These are phyloP conservation scores for Boletus huronensis DNA, from an alignment of 768 basidiomycete species.

Conservation along the genomic window DNA sequence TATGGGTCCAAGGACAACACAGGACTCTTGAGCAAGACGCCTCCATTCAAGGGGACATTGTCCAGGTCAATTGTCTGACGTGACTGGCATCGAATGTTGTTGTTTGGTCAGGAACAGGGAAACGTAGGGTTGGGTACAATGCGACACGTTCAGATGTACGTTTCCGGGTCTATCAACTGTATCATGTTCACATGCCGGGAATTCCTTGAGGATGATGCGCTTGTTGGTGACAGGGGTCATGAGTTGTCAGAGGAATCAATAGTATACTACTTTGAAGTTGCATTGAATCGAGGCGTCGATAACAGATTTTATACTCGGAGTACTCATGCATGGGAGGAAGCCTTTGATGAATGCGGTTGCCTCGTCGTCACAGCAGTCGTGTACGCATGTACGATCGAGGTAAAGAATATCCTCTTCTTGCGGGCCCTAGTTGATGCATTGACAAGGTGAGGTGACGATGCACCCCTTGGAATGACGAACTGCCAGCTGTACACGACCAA, in stretches of 20 bases:
- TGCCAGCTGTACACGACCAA: no score
- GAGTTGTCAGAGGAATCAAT: neutral
- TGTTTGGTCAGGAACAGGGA: slow-evolving; percentile 38
- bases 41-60: slow-evolving; percentile 41
- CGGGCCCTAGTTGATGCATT: no score
- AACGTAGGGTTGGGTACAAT: neutral
- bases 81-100: slow-evolving; percentile 41
- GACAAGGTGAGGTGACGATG: no score
- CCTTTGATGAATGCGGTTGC: neutral
- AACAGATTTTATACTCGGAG: neutral
- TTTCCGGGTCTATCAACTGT: no score
- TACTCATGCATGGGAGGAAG: neutral
- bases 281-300: neutral
- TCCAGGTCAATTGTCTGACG: slow-evolving; percentile 51
- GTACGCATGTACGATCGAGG: neutral
- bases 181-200: slow-evolving; percentile 7
- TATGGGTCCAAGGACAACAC: slow-evolving; percentile 47
- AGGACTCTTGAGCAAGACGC: slow-evolving; percentile 49
- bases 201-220: slow-evolving; percentile 36
- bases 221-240: slow-evolving; percentile 29
- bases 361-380: neutral
- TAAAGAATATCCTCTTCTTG: no score
- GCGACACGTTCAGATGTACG: neutral
- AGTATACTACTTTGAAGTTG: neutral
- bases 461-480: no score